These are phyloP conservation scores for Aspergillus brasiliensis DNA, from an alignment of 2,329 filamentous ascomycete genomes.

Conservation along the genomic window DNA sequence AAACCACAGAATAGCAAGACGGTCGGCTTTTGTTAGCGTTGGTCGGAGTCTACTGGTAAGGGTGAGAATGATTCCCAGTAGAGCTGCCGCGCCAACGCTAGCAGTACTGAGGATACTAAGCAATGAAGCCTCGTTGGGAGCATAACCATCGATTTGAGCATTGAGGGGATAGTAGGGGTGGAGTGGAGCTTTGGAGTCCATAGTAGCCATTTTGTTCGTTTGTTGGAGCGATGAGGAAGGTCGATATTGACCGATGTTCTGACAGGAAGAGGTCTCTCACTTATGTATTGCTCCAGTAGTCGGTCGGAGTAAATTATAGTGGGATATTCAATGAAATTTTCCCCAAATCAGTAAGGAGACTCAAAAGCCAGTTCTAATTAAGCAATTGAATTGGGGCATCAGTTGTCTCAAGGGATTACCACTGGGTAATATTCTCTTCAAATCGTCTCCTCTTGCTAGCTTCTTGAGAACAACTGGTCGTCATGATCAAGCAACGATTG, in stretches of 20 bases:
- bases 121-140: slow-evolving; percentile 66
- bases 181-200: slow-evolving; percentile 13
- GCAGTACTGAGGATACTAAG: slow-evolving; percentile 63
- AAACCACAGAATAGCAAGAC: slow-evolving; percentile 71
- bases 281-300: background rate
- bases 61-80: slow-evolving; percentile 61
- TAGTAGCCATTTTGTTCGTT: background rate
- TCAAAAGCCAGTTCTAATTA: background rate
- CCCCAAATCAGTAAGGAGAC: background rate
- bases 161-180: slow-evolving; percentile 75
- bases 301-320: background rate
- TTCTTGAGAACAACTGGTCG: background rate
- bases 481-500: background rate
- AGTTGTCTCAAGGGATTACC: background rate
- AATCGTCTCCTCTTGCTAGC: background rate
- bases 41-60: slow-evolving; percentile 58
- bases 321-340: background rate
- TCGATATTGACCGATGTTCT: no score
- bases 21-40: slow-evolving; percentile 56
- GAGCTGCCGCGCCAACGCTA: slow-evolving; percentile 54
- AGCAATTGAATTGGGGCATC: background rate
- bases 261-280: background rate
- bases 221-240: no score
- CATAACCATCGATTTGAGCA: slow-evolving; percentile 63
- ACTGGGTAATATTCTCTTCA: background rate